Evolutionary conservation across 805 yeast species (phyloP).

Genomic region (Scheffersomyces stipitis): DNA sequence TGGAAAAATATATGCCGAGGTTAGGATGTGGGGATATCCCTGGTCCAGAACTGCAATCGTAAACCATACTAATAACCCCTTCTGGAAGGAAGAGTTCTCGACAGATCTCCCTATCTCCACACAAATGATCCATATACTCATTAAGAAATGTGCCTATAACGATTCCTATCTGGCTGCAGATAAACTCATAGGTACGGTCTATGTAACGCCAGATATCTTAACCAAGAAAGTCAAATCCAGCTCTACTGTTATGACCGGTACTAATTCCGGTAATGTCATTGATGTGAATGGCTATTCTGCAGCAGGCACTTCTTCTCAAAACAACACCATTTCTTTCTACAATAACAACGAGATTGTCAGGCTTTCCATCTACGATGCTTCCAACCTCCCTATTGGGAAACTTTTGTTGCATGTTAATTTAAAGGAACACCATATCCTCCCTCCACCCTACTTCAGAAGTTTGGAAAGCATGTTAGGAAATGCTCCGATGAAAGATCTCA

Average conservation of each 20-base stretch:
- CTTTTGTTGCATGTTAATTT: constrained; percentile 51
- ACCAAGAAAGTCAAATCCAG: constrained; percentile 28
- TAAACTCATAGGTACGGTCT: constrained; percentile 52
- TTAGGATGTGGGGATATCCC: constrained; percentile 67
- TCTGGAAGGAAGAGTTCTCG: constrained; percentile 80
- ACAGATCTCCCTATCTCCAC: constrained; percentile 60
- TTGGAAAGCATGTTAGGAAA: constrained; percentile 61
- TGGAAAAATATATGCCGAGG: constrained; percentile 60
- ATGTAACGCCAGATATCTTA: constrained; percentile 52
- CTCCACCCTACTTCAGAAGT: constrained; percentile 57
- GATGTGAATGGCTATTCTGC: constrained; percentile 15
- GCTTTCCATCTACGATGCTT: constrained; percentile 43
- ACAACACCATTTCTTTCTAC: constrained; percentile 1
- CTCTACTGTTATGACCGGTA: constrained; percentile 35
- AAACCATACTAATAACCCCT: constrained; percentile 51
- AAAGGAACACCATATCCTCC: constrained; percentile 56
- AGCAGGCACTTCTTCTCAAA: constrained; percentile 6
- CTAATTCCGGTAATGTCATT: constrained; percentile 21
- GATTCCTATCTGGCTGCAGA: constrained; percentile 33
- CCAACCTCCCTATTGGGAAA: constrained; percentile 54
- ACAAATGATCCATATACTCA: constrained; percentile 49
- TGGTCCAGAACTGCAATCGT: constrained; percentile 80
- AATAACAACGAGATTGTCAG: constrained; percentile 39
- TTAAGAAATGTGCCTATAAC: constrained; percentile 34
- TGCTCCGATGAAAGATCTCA: constrained; percentile 53